A percentile compares a stretch with the other conserved stretches of the same genome.
These are phyloP conservation scores for Paraphaeosphaeria minitans DNA, from an alignment of 2,329 filamentous ascomycete species.

Conservation along the genomic window DNA sequence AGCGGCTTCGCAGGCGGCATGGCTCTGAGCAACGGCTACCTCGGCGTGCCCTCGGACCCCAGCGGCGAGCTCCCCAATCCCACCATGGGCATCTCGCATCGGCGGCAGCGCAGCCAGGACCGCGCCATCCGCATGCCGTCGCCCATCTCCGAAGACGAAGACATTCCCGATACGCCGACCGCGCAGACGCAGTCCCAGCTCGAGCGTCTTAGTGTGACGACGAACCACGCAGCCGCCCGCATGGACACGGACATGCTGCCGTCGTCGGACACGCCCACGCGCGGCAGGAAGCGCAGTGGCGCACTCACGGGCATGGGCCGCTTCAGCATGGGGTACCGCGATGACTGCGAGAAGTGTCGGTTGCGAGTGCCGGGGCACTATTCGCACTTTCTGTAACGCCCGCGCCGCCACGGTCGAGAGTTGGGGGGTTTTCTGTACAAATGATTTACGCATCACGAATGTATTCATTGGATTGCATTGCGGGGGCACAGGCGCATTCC, in stretches of 20 bases:
- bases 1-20: slow-evolving; percentile 36
- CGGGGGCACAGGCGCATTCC: not conserved
- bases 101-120: slow-evolving; percentile 28
- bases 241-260: slow-evolving; percentile 37
- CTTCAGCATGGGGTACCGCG: slow-evolving; percentile 55
- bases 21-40: slow-evolving; percentile 18
- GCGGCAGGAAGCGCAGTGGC: slow-evolving; percentile 47
- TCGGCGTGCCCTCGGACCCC: slow-evolving; percentile 15
- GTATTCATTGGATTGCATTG: not conserved
- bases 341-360: slow-evolving; percentile 57
- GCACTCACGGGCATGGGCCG: slow-evolving; percentile 46
- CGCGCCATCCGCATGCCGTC: slow-evolving; percentile 47
- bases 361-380: slow-evolving; percentile 56
- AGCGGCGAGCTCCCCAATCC: not conserved
- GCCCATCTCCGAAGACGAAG: slow-evolving; percentile 48
- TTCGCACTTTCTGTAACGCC: slow-evolving; percentile 50
- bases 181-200: slow-evolving; percentile 46
- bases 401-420: not conserved
- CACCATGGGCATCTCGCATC: slow-evolving; percentile 24
- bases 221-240: slow-evolving; percentile 32
- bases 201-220: slow-evolving; percentile 44
- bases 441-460: not conserved
- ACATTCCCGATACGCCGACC: slow-evolving; percentile 44
- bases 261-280: slow-evolving; percentile 28
- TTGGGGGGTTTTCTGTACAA: not conserved